These are phyloP conservation scores for Albugo candida DNA, from an alignment of 352 stramenopile genomes.

Conservation along the genomic window DNA sequence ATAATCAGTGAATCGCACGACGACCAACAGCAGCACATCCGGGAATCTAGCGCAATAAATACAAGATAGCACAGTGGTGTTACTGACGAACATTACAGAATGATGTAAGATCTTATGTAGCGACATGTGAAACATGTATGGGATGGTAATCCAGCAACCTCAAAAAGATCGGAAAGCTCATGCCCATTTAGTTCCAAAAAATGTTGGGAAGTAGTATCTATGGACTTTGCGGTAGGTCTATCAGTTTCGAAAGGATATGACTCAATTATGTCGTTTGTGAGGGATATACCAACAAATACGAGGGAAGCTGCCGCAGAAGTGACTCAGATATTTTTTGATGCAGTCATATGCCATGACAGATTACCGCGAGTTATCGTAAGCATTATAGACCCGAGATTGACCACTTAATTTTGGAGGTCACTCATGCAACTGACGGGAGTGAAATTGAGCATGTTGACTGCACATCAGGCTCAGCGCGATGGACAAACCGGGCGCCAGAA, in stretches of 20 bases:
- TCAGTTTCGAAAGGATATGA: slow-evolving; percentile 9
- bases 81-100: slow-evolving; percentile 4
- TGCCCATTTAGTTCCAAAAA: slow-evolving; percentile 4
- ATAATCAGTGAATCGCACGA: slow-evolving; percentile 2
- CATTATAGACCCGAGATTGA: slow-evolving; percentile 11
- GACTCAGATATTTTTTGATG: slow-evolving; percentile 7
- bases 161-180: slow-evolving; percentile 6
- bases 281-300: slow-evolving; percentile 6
- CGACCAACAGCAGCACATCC: slow-evolving; percentile 3
- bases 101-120: slow-evolving; percentile 5
- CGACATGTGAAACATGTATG: slow-evolving; percentile 3
- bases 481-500: slow-evolving; percentile 10
- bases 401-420: slow-evolving; percentile 6
- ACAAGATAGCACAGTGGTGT: slow-evolving; percentile 4
- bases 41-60: slow-evolving; percentile 1
- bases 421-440: slow-evolving; percentile 10
- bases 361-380: slow-evolving; percentile 7
- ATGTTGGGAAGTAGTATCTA: slow-evolving; percentile 7
- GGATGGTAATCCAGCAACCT: not conserved
- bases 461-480: slow-evolving; percentile 7
- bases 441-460: slow-evolving; percentile 4
- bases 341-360: slow-evolving; percentile 7
- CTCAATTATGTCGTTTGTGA: slow-evolving; percentile 2
- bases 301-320: slow-evolving; percentile 1
- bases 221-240: slow-evolving; percentile 9